Evolutionary conservation across 805 yeast genomes (phyloP).

Genomic region (Teunomyces panamensis): DNA sequence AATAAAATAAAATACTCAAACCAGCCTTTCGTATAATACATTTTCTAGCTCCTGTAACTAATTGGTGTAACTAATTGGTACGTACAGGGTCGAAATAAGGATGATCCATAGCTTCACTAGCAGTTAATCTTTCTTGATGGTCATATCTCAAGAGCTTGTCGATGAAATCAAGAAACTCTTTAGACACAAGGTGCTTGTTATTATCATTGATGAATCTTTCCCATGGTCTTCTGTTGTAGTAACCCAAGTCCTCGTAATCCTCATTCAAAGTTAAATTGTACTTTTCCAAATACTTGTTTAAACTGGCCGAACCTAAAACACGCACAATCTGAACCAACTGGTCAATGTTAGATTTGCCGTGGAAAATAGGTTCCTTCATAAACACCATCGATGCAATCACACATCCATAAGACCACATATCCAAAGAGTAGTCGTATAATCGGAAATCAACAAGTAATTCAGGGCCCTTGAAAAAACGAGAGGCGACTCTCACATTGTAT

Average conservation of each 20-base stretch:
- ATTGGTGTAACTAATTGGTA: constrained; percentile 2
- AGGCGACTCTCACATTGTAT: constrained; percentile 88
- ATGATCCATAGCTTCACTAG: constrained; percentile 83
- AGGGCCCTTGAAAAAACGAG: constrained; percentile 90
- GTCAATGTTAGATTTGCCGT: constrained; percentile 87
- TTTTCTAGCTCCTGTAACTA: background rate
- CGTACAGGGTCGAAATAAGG: constrained; percentile 50
- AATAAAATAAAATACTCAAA: background rate
- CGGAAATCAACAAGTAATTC: constrained; percentile 80
- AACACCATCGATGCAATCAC: constrained; percentile 87
- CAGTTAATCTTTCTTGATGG: constrained; percentile 85
- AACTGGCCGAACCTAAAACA: constrained; percentile 80
- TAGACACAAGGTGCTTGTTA: constrained; percentile 50
- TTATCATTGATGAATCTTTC: constrained; percentile 53
- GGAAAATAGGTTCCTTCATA: constrained; percentile 89
- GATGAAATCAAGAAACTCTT: constrained; percentile 63
- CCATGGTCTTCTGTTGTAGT: constrained; percentile 69
- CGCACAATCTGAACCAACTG: constrained; percentile 88
- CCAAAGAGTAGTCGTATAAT: constrained; percentile 84
- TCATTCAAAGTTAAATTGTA: constrained; percentile 68
- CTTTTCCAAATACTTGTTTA: constrained; percentile 61
- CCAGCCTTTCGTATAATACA: background rate
- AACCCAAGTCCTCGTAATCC: constrained; percentile 77
- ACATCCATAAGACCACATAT: constrained; percentile 89
- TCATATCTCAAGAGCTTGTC: constrained; percentile 76